These are phyloP conservation scores for Silene latifolia DNA, from an alignment of 148 eudicot species.

Conservation along the genomic window DNA sequence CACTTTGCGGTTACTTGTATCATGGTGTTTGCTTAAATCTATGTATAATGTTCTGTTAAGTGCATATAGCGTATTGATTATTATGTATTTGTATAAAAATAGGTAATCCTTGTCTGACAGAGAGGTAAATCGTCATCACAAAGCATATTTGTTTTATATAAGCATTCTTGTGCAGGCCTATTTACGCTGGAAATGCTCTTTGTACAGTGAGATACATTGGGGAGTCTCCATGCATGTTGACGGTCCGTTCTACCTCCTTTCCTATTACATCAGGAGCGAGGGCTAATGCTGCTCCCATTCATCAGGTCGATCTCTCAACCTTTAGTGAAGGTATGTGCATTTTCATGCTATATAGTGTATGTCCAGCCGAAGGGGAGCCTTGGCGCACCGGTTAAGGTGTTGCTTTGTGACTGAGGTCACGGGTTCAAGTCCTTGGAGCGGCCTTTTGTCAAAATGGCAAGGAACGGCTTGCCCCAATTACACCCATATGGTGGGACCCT, in stretches of 20 bases:
- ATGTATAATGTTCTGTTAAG: background rate
- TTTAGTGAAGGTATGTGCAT: conserved; percentile 76
- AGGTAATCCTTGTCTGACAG: background rate
- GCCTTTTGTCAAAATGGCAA: too few species aligned
- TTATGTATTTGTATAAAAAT: background rate
- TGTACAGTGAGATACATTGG: conserved; percentile 75
- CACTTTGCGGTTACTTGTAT: background rate
- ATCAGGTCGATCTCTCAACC: conserved; percentile 83
- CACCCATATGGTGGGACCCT: too few species aligned
- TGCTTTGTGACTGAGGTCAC: too few species aligned
- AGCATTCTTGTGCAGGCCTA: conserved; percentile 61
- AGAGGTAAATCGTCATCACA: background rate
- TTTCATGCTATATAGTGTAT: conserved; percentile 3
- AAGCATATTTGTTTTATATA: background rate
- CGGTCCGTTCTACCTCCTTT: conserved; percentile 84
- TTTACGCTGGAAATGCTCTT: conserved; percentile 98
- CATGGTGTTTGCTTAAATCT: background rate
- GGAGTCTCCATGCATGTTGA: conserved; percentile 73
- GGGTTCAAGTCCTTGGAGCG: too few species aligned
- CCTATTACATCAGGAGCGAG: conserved; percentile 46
- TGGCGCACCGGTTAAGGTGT: too few species aligned
- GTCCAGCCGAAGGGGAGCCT: too few species aligned
- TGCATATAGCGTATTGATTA: background rate
- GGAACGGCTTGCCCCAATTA: too few species aligned
- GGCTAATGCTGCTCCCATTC: conserved; percentile 56